Percentiles rank a stretch among this genome's conserved stretches.
Evolutionary conservation across 768 basidiomycete genomes (phyloP).

Genomic region (Mycena latifolia): DNA sequence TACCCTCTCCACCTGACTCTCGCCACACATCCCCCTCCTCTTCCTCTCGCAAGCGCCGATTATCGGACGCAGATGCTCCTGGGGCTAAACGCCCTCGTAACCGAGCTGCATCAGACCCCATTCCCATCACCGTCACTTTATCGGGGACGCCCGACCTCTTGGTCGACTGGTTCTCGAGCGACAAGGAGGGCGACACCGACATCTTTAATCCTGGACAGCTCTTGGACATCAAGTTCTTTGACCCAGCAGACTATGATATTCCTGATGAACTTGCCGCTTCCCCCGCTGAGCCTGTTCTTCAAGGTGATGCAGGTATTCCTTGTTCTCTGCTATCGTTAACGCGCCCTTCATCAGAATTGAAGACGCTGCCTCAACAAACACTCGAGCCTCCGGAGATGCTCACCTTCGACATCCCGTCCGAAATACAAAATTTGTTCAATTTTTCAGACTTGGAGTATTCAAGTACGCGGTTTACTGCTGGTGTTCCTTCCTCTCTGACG

Average conservation of each 20-base stretch:
- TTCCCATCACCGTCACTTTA: slow-evolving; percentile 33
- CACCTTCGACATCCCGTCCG: slow-evolving; percentile 2
- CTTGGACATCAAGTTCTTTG: slow-evolving; percentile 50
- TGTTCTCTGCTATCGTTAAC: background rate
- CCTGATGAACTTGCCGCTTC: slow-evolving; percentile 1
- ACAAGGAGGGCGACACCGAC: slow-evolving; percentile 38
- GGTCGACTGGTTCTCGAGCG: slow-evolving; percentile 51
- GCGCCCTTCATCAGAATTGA: background rate
- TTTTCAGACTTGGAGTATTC: background rate
- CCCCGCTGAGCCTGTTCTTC: background rate
- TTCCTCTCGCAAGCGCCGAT: slow-evolving; percentile 50
- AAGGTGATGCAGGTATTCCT: slow-evolving; percentile 1
- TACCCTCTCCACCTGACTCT: slow-evolving; percentile 26
- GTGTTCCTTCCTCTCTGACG: background rate
- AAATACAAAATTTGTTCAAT: background rate
- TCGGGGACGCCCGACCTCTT: slow-evolving; percentile 39
- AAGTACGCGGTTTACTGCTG: background rate
- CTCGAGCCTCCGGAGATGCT: background rate
- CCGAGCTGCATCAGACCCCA: slow-evolving; percentile 45
- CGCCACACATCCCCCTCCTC: slow-evolving; percentile 5
- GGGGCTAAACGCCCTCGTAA: slow-evolving; percentile 44
- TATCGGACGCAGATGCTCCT: slow-evolving; percentile 46
- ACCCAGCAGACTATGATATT: slow-evolving; percentile 36
- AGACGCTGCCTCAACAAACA: slow-evolving; percentile 2
- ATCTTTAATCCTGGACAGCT: slow-evolving; percentile 41